Base-by-base conservation (phyloP, 352 stramenopile species). In the Thraustotheca clavata region DNA sequence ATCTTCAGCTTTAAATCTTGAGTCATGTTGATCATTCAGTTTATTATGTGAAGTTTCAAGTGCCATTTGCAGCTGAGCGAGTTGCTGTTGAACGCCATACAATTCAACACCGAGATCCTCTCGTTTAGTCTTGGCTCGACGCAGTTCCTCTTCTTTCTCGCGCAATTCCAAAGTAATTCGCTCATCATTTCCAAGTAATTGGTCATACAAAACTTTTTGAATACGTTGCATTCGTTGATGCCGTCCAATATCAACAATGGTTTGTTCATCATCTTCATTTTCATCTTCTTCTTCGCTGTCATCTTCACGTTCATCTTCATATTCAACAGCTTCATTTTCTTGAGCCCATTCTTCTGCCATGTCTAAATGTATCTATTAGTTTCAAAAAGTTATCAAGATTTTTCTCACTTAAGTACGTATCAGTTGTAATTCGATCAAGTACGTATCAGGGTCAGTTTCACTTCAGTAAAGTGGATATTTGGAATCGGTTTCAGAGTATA, bases 41-140 rank as follows among this genome's bases (percentile, higher is more conserved):
- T 87, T 87, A 26, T 79, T 76, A 40, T 96, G 86, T 4, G 80
- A 83, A n/a, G 69, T 67, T 49, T 97, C 88, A 1, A 98, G 77
- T 41, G 77, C 75, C 36, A 96, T 77, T 60, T 98, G 94, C 9
- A 98, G 75, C 59, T 89, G 77, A 18, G 92, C 90, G 4, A 98
- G 81, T 67, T 98, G 94, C 67, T 98, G 92, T 68, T 98, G 94
- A 57, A 98, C 78, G 18, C 88, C 87, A 63, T 98, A 97, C 27
- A 98, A 73, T 54, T 93, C 74, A 41, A 98, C 91, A 60, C 91
- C 93, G 4, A 95, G 73, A 62, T 94, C 79, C 70, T 98, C 93
- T 20, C 93, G 84, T 36, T 74, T 67, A 47, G 78, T 68, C 67
- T 88, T 89, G 36, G 81, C 70, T 8, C 81, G 76, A 38, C 75